phyloP scores from a whole-genome alignment of 139 green algal species.

The Nannochloris sp. region DNA sequence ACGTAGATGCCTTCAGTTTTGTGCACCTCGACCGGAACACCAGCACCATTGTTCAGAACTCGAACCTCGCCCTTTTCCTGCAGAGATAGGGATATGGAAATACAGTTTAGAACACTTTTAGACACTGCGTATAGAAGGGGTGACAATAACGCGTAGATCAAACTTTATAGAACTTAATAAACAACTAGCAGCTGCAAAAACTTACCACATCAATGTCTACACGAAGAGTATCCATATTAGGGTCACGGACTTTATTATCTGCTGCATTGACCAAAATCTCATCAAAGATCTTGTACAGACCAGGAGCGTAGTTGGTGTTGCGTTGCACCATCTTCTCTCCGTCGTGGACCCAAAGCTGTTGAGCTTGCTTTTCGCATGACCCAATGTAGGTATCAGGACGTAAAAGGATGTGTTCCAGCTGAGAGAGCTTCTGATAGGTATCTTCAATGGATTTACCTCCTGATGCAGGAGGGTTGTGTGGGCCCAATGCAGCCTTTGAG shows the following conservation, averaged over 20 bases:
- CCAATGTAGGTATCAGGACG: conserved; percentile 98
- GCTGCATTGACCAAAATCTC: conserved; percentile 99
- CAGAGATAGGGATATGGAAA: not conserved
- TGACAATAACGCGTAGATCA: not conserved
- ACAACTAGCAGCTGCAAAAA: not conserved
- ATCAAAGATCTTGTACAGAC: conserved; percentile 99
- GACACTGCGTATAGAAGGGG: not conserved
- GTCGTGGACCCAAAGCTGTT: conserved; percentile 89
- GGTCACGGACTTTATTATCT: conserved; percentile 97
- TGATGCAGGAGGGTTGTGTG: conserved; percentile 1
- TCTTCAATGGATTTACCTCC: conserved; percentile 71
- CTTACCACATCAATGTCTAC: conserved; percentile 77
- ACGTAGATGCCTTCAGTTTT: conserved; percentile 93
- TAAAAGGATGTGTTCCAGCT: conserved; percentile 98
- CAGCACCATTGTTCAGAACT: conserved; percentile 93
- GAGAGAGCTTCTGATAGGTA: conserved; percentile 97
- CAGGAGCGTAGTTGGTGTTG: conserved; percentile 75
- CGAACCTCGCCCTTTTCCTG: conserved; percentile 69
- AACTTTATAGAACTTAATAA: not conserved
- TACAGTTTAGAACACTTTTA: conserved; percentile 6
- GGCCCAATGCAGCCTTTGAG: conserved; percentile 11
- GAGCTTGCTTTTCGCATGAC: conserved; percentile 79
- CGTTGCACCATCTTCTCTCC: conserved; percentile 54
- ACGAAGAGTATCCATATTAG: conserved; percentile 83
- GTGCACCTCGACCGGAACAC: conserved; percentile 93